Evolutionary conservation across 768 basidiomycete genomes (phyloP), one percentile per base, ranked within the genome.

Genomic region (Russula dissimulans): DNA sequence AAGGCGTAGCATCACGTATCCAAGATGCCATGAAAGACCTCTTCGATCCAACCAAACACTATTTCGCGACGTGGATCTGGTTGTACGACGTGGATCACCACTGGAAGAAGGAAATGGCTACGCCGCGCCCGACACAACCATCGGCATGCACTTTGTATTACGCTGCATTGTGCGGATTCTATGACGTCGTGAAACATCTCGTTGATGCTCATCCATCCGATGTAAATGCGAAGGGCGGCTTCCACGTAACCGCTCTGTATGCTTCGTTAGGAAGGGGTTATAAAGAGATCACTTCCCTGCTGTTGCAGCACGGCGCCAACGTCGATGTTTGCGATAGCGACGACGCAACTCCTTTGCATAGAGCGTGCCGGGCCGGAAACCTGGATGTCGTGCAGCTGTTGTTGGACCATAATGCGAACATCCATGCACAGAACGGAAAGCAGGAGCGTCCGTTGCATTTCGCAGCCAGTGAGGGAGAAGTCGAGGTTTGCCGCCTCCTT

Each of bases 31-130:
- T 54, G 29, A 7, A 17, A 5, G 11, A 12, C 8, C 45, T 59
- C 14, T 59, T 59, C 9, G 31, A 59, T 29, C 26, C 8, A 0
- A 3, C 38, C 5, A 17, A 9, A 5, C 39, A 51, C 3, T 6
- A 42, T 31, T 59, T 59, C 8, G 38, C 51, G 1, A 14, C 39
- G 3, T 59, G 58, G 58, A 7, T 59, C 36, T 54, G 58, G 58
- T 14, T 59, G 11, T 17, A 59, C 18, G 52, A 59, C 18, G n/a
- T 53, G 14, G 58, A 59, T 22, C 14, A 11, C 5, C 39, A 31
- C 11, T 59, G 29, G 38, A 15, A 3, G 8, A 5, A 45, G n/a
- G 22, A 34, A 15, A 38, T 54, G 38, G n/a, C 38, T 5, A 47
- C 12, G 4, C 9, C 5, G 4, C 8, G 22, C 2, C 58, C 44